Conservation (phyloP, 176 grass and related monocot species). For the Aegilops speltoides region DNA sequence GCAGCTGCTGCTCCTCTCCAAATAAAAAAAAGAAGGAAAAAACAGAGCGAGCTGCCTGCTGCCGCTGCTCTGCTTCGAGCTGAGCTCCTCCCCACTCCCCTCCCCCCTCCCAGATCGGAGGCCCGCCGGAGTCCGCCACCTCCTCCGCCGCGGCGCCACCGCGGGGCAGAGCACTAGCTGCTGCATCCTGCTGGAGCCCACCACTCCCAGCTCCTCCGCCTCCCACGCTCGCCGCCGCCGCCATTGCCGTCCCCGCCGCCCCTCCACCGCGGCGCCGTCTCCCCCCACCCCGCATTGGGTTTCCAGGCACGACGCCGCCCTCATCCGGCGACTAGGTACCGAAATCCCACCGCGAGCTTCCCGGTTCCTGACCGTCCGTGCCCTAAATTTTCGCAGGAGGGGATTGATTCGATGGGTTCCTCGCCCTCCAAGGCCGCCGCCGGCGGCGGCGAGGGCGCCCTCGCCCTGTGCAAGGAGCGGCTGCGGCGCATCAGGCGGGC, state of each 20-base stretch:
- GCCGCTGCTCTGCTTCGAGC: background rate
- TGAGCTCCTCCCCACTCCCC: background rate
- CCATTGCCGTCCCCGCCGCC: background rate
- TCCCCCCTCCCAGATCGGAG: constrained; percentile 8
- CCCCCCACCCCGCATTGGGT: background rate
- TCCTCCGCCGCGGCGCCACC: background rate
- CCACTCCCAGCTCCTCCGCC: background rate
- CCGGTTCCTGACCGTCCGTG: background rate
- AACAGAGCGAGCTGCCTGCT: background rate
- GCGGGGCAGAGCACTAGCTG: background rate
- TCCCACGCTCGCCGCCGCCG: background rate
- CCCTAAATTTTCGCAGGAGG: background rate
- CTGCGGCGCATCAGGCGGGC: constrained; percentile 64
- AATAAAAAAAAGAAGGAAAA: background rate
- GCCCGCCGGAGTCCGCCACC: background rate
- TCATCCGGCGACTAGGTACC: background rate
- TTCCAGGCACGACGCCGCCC: background rate
- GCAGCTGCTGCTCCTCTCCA: background rate
- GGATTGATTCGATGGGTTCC: constrained; percentile 21
- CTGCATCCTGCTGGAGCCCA: background rate
- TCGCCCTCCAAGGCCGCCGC: constrained; percentile 69
- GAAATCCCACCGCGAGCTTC: background rate
- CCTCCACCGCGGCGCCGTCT: background rate
- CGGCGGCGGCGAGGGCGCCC: constrained; percentile 51
- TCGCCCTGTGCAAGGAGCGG: constrained; percentile 85